Conservation (phyloP, 2,329 filamentous ascomycete species). For the Zopfia rhizophila region DNA sequence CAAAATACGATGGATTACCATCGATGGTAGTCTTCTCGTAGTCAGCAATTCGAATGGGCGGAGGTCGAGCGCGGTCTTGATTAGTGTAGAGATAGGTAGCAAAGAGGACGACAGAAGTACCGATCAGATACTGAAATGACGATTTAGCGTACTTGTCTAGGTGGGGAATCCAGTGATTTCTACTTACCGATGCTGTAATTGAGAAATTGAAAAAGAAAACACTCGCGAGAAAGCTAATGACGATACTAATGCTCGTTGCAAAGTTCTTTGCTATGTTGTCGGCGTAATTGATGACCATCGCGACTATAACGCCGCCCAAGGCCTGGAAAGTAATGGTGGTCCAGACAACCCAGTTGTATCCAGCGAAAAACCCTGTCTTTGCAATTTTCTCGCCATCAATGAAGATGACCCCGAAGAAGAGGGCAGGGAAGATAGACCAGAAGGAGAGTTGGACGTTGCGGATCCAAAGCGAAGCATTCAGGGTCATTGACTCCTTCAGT, state of each 20-base stretch:
- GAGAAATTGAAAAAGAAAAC: slow-evolving; percentile 85
- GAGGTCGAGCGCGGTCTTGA: slow-evolving; percentile 66
- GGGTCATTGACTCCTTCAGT: slow-evolving; percentile 81
- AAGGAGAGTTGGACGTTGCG: slow-evolving; percentile 94
- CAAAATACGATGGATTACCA: slow-evolving; percentile 32
- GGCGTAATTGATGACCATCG: slow-evolving; percentile 81
- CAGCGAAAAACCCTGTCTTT: slow-evolving; percentile 89
- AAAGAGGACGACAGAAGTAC: slow-evolving; percentile 79
- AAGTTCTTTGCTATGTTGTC: slow-evolving; percentile 96
- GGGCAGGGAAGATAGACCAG: slow-evolving; percentile 89
- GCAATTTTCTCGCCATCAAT: slow-evolving; percentile 87
- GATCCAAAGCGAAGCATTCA: slow-evolving; percentile 86
- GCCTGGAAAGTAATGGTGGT: slow-evolving; percentile 84
- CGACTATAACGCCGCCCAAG: slow-evolving; percentile 83
- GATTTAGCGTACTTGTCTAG: slow-evolving; percentile 4
- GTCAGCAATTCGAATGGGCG: slow-evolving; percentile 74
- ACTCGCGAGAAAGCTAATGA: slow-evolving; percentile 86
- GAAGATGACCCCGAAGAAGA: slow-evolving; percentile 86
- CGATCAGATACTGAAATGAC: slow-evolving; percentile 76
- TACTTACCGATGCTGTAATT: slow-evolving; percentile 63
- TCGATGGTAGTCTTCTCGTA: slow-evolving; percentile 80
- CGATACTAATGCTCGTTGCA: slow-evolving; percentile 89
- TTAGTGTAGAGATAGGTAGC: slow-evolving; percentile 88
- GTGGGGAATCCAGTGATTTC: neutral
- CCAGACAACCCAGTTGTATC: slow-evolving; percentile 95